These are phyloP conservation scores for Themeda triandra DNA, from an alignment of 176 grass and related monocot genomes.

Conservation along the genomic window DNA sequence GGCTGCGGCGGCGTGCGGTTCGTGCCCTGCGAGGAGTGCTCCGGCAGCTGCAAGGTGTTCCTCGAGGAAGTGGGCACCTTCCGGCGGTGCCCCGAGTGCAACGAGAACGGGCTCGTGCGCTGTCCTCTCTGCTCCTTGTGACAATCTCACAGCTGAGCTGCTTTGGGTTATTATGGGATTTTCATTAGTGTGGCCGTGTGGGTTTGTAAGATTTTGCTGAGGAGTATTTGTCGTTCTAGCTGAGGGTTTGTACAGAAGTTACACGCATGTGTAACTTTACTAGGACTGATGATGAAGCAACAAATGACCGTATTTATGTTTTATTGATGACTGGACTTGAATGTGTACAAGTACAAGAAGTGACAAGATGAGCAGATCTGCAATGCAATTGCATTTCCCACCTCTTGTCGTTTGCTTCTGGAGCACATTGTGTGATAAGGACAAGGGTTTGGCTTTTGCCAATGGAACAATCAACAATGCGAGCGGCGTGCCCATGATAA, in stretches of 20 bases:
- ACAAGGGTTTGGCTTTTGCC: background rate
- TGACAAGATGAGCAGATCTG: background rate
- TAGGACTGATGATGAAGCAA: slow-evolving; percentile 48
- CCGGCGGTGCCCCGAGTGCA: slow-evolving; percentile 77
- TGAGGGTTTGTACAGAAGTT: slow-evolving; percentile 37
- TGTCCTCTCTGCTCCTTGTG: slow-evolving; percentile 63
- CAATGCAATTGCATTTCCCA: background rate
- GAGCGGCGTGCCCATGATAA: background rate
- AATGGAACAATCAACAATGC: background rate
- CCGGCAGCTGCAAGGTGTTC: slow-evolving; percentile 97
- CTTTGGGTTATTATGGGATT: background rate
- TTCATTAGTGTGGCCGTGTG: slow-evolving; percentile 21
- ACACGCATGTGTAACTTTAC: slow-evolving; percentile 17
- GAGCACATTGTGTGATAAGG: background rate
- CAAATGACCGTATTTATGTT: background rate
- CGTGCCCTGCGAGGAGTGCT: slow-evolving; percentile 90
- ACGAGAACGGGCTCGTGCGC: slow-evolving; percentile 89
- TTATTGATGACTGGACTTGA: background rate
- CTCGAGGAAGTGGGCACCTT: slow-evolving; percentile 61
- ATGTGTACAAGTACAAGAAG: background rate
- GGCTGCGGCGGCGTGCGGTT: slow-evolving; percentile 85
- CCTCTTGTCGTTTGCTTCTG: background rate
- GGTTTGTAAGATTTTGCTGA: background rate
- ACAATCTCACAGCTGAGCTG: slow-evolving; percentile 20
- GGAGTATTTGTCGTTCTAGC: background rate